A percentile compares a stretch with the other conserved stretches of the same genome.
Evolutionary conservation across 73 alveolate species (phyloP).

Genomic region (Urostyla sp.): DNA sequence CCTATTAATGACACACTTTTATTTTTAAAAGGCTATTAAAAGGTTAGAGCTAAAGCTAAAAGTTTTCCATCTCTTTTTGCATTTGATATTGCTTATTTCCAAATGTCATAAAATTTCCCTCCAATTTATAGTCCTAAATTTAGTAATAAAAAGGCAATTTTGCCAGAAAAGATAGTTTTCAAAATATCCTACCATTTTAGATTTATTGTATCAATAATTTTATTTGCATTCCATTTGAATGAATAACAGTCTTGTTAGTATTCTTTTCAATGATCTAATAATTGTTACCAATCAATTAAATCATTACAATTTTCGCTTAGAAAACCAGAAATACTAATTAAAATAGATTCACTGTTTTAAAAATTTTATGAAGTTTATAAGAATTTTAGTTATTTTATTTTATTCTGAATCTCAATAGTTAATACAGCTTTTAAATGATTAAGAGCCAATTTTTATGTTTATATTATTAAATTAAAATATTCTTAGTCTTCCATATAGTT

Average conservation of each 20-base stretch:
- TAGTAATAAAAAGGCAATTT: too few species aligned
- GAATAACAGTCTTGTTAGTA: neutral
- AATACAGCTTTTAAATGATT: too few species aligned
- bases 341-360: too few species aligned
- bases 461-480: neutral
- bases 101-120: neutral
- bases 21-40: constrained; percentile 14
- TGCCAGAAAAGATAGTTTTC: too few species aligned
- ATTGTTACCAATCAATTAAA: neutral
- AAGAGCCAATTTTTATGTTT: too few species aligned
- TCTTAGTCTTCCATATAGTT: neutral
- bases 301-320: too few species aligned
- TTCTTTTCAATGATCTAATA: too few species aligned
- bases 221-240: too few species aligned
- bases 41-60: constrained; percentile 11
- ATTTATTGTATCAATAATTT: neutral
- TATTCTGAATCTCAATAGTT: too few species aligned
- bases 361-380: neutral
- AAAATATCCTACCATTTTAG: neutral
- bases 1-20: constrained; percentile 33
- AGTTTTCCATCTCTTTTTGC: constrained; percentile 36
- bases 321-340: neutral
- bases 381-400: too few species aligned
- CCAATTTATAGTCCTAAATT: too few species aligned
- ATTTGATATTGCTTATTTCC: neutral